phyloP scores from a whole-genome alignment of 2,329 filamentous ascomycete genomes.

The Paracorniculantispora psalliotae region DNA sequence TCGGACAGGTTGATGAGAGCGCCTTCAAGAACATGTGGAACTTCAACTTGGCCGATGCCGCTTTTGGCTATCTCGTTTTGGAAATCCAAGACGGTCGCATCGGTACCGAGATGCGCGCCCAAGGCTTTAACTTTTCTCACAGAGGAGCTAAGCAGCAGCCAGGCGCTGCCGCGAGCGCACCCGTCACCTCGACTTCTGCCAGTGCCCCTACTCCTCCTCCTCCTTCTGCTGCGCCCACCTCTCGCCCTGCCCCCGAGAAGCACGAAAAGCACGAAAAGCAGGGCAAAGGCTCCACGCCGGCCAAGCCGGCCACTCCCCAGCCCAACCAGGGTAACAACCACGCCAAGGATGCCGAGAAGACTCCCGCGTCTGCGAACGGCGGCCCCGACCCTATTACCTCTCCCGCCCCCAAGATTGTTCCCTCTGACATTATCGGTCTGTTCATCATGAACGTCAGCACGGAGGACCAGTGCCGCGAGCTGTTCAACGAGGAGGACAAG shows the following conservation, averaged over 20 bases:
- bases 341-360: constrained; percentile 55
- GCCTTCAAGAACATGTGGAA: constrained; percentile 99
- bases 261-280: constrained; percentile 20
- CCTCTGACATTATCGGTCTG: constrained; percentile 71
- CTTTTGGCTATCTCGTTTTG: constrained; percentile 91
- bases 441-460: constrained; percentile 85
- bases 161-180: constrained; percentile 33
- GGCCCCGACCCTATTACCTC: constrained; percentile 50
- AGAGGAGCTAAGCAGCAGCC: constrained; percentile 74
- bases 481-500: constrained; percentile 80
- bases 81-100: constrained; percentile 95
- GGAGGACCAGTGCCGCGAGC: constrained; percentile 74
- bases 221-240: constrained; percentile 24
- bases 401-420: constrained; percentile 53
- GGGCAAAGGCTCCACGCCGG: constrained; percentile 30
- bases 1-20: constrained; percentile 93
- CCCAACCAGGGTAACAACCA: constrained; percentile 40
- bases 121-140: constrained; percentile 99
- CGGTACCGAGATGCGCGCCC: constrained; percentile 96
- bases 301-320: constrained; percentile 44
- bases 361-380: constrained; percentile 46
- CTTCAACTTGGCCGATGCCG: constrained; percentile 95
- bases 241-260: constrained; percentile 30
- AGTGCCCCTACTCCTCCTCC: constrained; percentile 27
- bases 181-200: constrained; percentile 29